Conservation (phyloP, 805 yeast genomes). For the Kregervanrija fluxuum region DNA sequence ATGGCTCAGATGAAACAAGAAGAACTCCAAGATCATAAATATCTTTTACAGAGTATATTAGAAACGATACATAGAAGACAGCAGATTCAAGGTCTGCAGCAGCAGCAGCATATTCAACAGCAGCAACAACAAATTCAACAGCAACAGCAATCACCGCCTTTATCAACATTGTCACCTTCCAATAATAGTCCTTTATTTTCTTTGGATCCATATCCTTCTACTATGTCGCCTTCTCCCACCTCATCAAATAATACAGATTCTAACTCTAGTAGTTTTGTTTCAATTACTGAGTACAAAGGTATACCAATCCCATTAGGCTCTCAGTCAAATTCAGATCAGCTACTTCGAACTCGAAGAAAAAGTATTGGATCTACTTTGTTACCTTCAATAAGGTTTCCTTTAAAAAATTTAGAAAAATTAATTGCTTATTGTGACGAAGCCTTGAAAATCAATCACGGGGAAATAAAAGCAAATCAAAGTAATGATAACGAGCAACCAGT, state of each 20-base stretch:
- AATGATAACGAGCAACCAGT: constrained; percentile 19
- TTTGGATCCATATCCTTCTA: too few relatives aligned
- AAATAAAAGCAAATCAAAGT: constrained; percentile 28
- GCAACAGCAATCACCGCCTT: constrained; percentile 8
- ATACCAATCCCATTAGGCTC: constrained; percentile 33
- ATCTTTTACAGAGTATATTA: constrained; percentile 36
- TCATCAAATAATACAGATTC: constrained; percentile 9
- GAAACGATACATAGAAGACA: constrained; percentile 30
- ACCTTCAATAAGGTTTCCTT: constrained; percentile 45
- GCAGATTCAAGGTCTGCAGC: neutral
- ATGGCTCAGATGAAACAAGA: constrained; percentile 73
- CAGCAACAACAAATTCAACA: constrained; percentile 5
- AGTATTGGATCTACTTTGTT: constrained; percentile 35
- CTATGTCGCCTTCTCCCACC: constrained; percentile 3
- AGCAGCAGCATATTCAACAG: too few relatives aligned
- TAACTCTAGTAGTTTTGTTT: constrained; percentile 9
- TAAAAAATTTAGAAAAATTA: constrained; percentile 50
- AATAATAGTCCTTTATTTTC: too few relatives aligned
- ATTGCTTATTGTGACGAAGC: constrained; percentile 71
- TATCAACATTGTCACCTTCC: constrained; percentile 16
- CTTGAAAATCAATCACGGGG: constrained; percentile 65
- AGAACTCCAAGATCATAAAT: constrained; percentile 61
- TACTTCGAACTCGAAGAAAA: constrained; percentile 26
- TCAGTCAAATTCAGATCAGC: constrained; percentile 12
- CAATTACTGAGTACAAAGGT: constrained; percentile 49